Evolutionary conservation across 805 yeast genomes (phyloP).

Genomic region (Lachancea thermotolerans): DNA sequence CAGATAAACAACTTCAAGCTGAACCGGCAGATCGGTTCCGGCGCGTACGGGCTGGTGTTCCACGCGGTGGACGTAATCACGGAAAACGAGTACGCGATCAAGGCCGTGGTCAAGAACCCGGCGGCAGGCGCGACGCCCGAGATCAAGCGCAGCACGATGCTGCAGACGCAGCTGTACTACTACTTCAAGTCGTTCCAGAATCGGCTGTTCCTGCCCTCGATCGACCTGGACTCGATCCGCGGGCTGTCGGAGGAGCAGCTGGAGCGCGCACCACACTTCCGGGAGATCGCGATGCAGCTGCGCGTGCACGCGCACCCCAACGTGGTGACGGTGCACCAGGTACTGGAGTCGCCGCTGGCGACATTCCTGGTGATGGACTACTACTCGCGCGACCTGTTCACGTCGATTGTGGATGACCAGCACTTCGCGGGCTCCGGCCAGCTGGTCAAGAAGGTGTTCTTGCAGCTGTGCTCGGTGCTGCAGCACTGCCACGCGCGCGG

Average conservation of each 20-base stretch:
- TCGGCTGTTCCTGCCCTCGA: constrained; percentile 19
- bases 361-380: constrained; percentile 78
- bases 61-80: constrained; percentile 51
- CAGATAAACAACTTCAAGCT: constrained; percentile 26
- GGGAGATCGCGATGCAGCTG: constrained; percentile 69
- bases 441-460: constrained; percentile 50
- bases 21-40: constrained; percentile 38
- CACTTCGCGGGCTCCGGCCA: constrained; percentile 49
- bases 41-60: constrained; percentile 81
- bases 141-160: constrained; percentile 20
- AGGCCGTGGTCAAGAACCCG: constrained; percentile 50
- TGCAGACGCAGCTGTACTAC: constrained; percentile 24
- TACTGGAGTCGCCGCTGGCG: constrained; percentile 53
- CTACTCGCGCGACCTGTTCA: constrained; percentile 78
- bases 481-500: constrained; percentile 74
- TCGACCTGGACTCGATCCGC: constrained; percentile 23
- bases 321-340: constrained; percentile 67
- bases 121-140: constrained; percentile 20
- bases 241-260: constrained; percentile 33
- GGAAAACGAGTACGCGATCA: constrained; percentile 56
- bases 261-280: constrained; percentile 34
- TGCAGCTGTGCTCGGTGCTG: constrained; percentile 77
- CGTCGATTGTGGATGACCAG: constrained; percentile 71
- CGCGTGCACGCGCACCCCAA: constrained; percentile 74
- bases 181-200: constrained; percentile 20